Conservation (phyloP, 2,329 filamentous ascomycete genomes). For the Neocucurbitaria cava region DNA sequence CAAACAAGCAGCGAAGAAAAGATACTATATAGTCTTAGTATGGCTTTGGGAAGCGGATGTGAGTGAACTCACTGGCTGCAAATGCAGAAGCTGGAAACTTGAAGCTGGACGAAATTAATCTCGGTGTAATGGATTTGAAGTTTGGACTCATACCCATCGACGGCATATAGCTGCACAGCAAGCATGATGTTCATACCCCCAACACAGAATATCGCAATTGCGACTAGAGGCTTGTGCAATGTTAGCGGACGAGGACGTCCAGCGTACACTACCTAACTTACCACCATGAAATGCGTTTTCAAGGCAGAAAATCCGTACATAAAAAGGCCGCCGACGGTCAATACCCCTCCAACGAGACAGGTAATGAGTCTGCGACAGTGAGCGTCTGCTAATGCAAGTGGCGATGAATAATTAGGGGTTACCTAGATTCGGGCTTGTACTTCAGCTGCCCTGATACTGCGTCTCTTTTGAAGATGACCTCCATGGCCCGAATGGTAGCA, state of each 20-base stretch:
- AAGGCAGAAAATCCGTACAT: conserved; percentile 19
- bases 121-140: not conserved
- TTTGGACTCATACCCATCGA: conserved; percentile 9
- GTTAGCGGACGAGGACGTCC: not conserved
- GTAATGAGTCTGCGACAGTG: conserved; percentile 5
- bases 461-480: conserved; percentile 15
- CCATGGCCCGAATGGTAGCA: conserved; percentile 19
- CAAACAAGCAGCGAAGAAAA: conserved; percentile 15
- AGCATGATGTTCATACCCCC: conserved; percentile 18
- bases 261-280: not conserved
- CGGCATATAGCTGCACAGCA: conserved; percentile 14
- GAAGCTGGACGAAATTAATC: conserved; percentile 6
- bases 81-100: conserved; percentile 18
- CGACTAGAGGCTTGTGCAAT: conserved; percentile 5
- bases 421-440: conserved; percentile 16
- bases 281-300: conserved; percentile 15
- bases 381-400: not conserved
- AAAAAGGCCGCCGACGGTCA: conserved; percentile 14
- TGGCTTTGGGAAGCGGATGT: not conserved
- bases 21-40: conserved; percentile 4
- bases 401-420: too few relatives aligned
- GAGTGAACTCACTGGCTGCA: conserved; percentile 10
- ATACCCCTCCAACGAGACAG: conserved; percentile 9
- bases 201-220: conserved; percentile 8
- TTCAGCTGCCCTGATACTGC: conserved; percentile 4